phyloP scores from a whole-genome alignment of 2,329 filamentous ascomycete species.

The Esteya vermicola region DNA sequence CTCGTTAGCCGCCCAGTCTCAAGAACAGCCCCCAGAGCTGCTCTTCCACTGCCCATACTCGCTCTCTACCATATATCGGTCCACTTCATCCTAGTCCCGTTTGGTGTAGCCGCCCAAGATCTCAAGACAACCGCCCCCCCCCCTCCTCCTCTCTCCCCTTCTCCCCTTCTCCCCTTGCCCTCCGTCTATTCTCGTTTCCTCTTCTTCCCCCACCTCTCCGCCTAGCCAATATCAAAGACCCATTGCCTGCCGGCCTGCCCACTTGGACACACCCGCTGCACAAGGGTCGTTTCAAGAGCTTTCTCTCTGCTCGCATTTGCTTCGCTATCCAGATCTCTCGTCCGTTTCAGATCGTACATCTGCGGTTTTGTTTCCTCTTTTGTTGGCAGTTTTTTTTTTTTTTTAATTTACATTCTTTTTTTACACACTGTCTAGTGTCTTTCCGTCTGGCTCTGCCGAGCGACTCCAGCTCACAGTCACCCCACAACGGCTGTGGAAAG shows the following conservation, averaged over 20 bases:
- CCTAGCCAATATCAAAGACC: slow-evolving; percentile 37
- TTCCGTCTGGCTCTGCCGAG: background rate
- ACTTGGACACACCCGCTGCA: slow-evolving; percentile 33
- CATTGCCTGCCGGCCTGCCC: slow-evolving; percentile 22
- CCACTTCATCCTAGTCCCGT: background rate
- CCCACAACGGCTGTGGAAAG: background rate
- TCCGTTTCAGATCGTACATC: slow-evolving; percentile 7
- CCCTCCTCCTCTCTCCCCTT: background rate
- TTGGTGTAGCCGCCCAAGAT: slow-evolving; percentile 1
- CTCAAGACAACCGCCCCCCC: background rate
- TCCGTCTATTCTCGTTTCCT: too few relatives aligned
- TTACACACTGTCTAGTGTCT: too few relatives aligned
- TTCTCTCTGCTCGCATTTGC: slow-evolving; percentile 5
- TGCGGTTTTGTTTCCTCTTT: slow-evolving; percentile 9
- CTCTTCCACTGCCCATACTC: background rate
- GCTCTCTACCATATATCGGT: background rate
- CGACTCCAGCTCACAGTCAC: background rate
- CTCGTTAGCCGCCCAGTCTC: too few relatives aligned
- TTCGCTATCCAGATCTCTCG: slow-evolving; percentile 18
- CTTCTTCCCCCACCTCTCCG: slow-evolving; percentile 29
- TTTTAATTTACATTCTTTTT: slow-evolving; percentile 26
- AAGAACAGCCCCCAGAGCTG: too few relatives aligned
- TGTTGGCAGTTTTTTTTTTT: slow-evolving; percentile 19
- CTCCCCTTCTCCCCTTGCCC: background rate
- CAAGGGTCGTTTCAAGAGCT: slow-evolving; percentile 35